Percentiles rank a stretch among this genome's conserved stretches.
phyloP scores from a whole-genome alignment of 352 stramenopile genomes.

The Stramenopiles sp. region DNA sequence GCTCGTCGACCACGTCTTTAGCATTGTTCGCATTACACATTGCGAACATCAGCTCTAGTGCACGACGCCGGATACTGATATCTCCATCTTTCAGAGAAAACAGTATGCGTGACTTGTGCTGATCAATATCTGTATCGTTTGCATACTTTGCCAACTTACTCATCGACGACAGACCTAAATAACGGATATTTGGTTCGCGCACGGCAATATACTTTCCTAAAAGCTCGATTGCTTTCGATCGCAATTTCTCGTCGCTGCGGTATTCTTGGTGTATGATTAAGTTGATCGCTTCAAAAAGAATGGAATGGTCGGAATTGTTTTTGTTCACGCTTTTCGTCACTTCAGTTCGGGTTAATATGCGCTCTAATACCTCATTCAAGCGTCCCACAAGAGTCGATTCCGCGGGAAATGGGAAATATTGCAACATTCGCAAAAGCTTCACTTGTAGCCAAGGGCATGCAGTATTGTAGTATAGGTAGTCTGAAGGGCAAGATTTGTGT shows the following conservation, averaged over 20 bases:
- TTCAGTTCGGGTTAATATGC: conserved; percentile 70
- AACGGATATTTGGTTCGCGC: conserved; percentile 88
- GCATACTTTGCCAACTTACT: conserved; percentile 71
- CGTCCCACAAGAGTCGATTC: conserved; percentile 32
- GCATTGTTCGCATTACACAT: conserved; percentile 90
- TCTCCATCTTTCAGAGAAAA: conserved; percentile 88
- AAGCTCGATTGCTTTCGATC: conserved; percentile 68
- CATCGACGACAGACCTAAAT: conserved; percentile 89
- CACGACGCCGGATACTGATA: conserved; percentile 78
- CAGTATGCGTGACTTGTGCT: conserved; percentile 80
- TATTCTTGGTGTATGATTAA: conserved; percentile 80
- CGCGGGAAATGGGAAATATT: conserved; percentile 63
- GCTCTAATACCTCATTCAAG: conserved; percentile 68
- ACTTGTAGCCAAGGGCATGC: conserved; percentile 87
- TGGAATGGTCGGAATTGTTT: conserved; percentile 84
- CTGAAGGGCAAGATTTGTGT: conserved; percentile 66
- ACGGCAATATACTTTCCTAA: conserved; percentile 89
- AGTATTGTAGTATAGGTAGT: conserved; percentile 94
- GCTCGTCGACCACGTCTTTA: conserved; percentile 74
- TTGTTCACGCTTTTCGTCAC: conserved; percentile 65
- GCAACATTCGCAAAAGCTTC: conserved; percentile 67
- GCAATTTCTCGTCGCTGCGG: conserved; percentile 51
- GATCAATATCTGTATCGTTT: conserved; percentile 56
- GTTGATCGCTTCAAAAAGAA: conserved; percentile 93
- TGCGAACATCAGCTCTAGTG: conserved; percentile 88